Evolutionary conservation across 2,329 filamentous ascomycete genomes (phyloP).

Genomic region (Fonsecaea pedrosoi): DNA sequence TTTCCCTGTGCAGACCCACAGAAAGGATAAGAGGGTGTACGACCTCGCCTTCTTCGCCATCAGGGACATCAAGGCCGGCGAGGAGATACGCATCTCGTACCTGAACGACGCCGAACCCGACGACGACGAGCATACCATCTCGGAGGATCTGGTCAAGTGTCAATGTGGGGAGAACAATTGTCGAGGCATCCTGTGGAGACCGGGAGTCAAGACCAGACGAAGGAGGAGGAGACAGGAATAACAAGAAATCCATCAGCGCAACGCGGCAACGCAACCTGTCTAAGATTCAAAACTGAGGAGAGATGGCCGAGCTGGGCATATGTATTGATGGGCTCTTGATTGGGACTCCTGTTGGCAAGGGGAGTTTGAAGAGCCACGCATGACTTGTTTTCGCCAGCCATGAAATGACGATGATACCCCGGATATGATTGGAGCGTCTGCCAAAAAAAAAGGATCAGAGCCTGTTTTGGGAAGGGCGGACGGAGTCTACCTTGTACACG

Average conservation of each 20-base stretch:
- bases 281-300: neutral
- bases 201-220: constrained; percentile 25
- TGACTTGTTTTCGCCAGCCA: too few relatives aligned
- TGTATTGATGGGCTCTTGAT: too few relatives aligned
- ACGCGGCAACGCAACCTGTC: neutral
- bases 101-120: constrained; percentile 21
- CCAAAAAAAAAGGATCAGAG: too few relatives aligned
- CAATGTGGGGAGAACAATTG: constrained; percentile 54
- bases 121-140: constrained; percentile 32
- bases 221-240: constrained; percentile 20
- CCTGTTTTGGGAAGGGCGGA: too few relatives aligned
- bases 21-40: constrained; percentile 51
- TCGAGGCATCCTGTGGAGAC: constrained; percentile 52
- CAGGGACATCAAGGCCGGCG: constrained; percentile 49
- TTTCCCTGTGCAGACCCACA: constrained; percentile 51
- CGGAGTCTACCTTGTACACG: too few relatives aligned
- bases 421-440: too few relatives aligned
- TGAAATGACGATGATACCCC: too few relatives aligned
- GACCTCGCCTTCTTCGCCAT: constrained; percentile 57
- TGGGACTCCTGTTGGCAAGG: too few relatives aligned
- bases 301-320: neutral
- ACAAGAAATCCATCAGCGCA: neutral
- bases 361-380: too few relatives aligned
- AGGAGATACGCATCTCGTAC: constrained; percentile 58
- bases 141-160: constrained; percentile 51